Base-by-base conservation (phyloP, 768 basidiomycete genomes). In the Lentinus brumalis region DNA sequence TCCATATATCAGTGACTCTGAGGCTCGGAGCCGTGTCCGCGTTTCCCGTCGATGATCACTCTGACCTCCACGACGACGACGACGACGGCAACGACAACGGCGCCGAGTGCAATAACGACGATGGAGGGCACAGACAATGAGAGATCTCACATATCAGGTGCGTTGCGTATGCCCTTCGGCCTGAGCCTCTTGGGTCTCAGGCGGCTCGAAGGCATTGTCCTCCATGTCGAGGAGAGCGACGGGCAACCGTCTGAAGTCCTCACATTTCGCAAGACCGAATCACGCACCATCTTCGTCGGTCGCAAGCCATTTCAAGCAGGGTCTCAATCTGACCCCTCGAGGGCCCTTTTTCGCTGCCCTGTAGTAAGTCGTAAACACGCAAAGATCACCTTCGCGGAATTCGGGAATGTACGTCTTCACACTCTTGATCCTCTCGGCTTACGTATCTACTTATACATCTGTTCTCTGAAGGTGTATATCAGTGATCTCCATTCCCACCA, bases 281-380 rank as follows among this genome's bases (percentile, higher is more conserved):
- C 82, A 5, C 73, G 74, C 45, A 80, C 81, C 50, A 77, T 92
- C 15, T 78, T 83, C 62, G 85, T 92, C 68, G 91, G 91, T 4
- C 85, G 91, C 50, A 84, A 85, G 60, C 84, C 89, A 10, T 71
- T 81, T 18, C 78, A 77, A 57, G 79, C 83, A 64, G 78, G 76
- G 58, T 73, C 72, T 52, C 78, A 79, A 29, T 71, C 71, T 51
- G 55, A 60, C 18, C 38, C 50, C 61, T 57, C 80, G 56, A 79
- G 79, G 58, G 88, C 85, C 15, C 81, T 85, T 72, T 92, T 92
- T 65, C 75, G 84, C 51, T 92, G 91, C 69, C 86, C 89, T 32
- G 91, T 92, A 49, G 87, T 93, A 64, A 91, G 88, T 71, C 82
- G 91, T 29, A 83, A 77, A 68, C 91, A 93, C 76, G 90, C 91